Conservation (phyloP, 169 alveolate species). For the Babesia bigemina region DNA sequence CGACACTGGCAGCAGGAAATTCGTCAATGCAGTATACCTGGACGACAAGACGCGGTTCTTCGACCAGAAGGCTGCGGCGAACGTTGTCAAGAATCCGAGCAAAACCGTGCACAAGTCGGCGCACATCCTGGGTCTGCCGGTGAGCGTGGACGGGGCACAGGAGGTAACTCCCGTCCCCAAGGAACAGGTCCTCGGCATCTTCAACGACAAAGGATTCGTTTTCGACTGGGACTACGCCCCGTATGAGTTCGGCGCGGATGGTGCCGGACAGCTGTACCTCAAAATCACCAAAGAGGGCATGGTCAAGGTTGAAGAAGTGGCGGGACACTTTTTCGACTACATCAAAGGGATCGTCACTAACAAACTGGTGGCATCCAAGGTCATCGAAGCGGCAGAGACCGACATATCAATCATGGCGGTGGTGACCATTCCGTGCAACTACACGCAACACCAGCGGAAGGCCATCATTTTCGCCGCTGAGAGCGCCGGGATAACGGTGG, state of each 20-base stretch:
- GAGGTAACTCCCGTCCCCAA: constrained; percentile 5
- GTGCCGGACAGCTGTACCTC: constrained; percentile 59
- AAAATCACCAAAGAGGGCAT: constrained; percentile 67
- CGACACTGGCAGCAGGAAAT: constrained; percentile 77
- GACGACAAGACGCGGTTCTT: constrained; percentile 68
- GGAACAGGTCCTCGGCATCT: not conserved
- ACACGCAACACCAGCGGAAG: constrained; percentile 69
- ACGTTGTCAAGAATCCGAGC: constrained; percentile 33
- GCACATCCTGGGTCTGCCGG: constrained; percentile 52
- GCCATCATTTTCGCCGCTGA: constrained; percentile 73
- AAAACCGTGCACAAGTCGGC: constrained; percentile 58
- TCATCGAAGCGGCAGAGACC: constrained; percentile 27
- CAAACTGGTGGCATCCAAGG: constrained; percentile 68
- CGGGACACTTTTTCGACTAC: constrained; percentile 75
- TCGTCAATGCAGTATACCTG: constrained; percentile 72
- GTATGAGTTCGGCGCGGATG: constrained; percentile 56
- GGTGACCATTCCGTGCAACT: constrained; percentile 77
- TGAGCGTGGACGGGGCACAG: not conserved
- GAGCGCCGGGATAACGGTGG: constrained; percentile 75
- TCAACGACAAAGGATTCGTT: constrained; percentile 1
- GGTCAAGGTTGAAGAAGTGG: constrained; percentile 72
- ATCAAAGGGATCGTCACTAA: constrained; percentile 67
- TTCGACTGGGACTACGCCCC: constrained; percentile 65
- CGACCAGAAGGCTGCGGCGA: constrained; percentile 70
- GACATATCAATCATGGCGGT: constrained; percentile 67